Conservation (phyloP, 495 filamentous ascomycete genomes). For the Choiromyces venosus region DNA sequence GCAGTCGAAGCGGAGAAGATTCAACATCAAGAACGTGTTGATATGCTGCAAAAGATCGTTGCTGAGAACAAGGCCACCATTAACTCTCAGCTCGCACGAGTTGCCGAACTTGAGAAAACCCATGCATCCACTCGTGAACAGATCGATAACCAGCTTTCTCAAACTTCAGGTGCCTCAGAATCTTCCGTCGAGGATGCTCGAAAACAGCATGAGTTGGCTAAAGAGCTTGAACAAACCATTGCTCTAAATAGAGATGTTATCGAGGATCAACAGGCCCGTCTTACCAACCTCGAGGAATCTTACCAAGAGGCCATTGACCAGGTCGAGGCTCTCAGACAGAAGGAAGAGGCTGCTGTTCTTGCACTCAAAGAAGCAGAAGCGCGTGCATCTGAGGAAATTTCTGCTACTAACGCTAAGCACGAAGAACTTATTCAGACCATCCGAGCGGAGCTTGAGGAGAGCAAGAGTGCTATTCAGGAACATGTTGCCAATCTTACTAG, state of each 20-base stretch:
- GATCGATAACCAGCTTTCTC: slow-evolving; percentile 47
- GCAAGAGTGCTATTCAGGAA: slow-evolving; percentile 31
- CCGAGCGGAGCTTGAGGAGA: slow-evolving; percentile 38
- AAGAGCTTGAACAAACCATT: slow-evolving; percentile 32
- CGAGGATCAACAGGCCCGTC: slow-evolving; percentile 35
- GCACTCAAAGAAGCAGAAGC: slow-evolving; percentile 35
- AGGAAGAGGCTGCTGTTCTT: slow-evolving; percentile 44
- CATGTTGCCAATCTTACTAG: slow-evolving; percentile 46
- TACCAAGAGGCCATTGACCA: slow-evolving; percentile 40
- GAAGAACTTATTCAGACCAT: slow-evolving; percentile 32
- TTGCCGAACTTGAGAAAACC: slow-evolving; percentile 61
- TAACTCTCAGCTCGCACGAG: slow-evolving; percentile 56
- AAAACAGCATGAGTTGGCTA: slow-evolving; percentile 24
- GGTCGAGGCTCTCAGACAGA: slow-evolving; percentile 46
- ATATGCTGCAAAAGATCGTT: slow-evolving; percentile 65
- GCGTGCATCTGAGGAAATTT: slow-evolving; percentile 22
- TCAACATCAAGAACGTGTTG: slow-evolving; percentile 62
- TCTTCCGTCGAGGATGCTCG: slow-evolving; percentile 15
- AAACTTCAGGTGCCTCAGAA: slow-evolving; percentile 22
- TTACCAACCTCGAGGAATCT: slow-evolving; percentile 36
- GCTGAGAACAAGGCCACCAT: slow-evolving; percentile 71
- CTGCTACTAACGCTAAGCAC: slow-evolving; percentile 21
- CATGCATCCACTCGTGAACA: slow-evolving; percentile 57
- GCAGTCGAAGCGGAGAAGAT: slow-evolving; percentile 51
- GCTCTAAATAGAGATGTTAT: slow-evolving; percentile 39